Base-by-base conservation (phyloP, 192 early-diverging fungal species). In the Coemansia sp. region DNA sequence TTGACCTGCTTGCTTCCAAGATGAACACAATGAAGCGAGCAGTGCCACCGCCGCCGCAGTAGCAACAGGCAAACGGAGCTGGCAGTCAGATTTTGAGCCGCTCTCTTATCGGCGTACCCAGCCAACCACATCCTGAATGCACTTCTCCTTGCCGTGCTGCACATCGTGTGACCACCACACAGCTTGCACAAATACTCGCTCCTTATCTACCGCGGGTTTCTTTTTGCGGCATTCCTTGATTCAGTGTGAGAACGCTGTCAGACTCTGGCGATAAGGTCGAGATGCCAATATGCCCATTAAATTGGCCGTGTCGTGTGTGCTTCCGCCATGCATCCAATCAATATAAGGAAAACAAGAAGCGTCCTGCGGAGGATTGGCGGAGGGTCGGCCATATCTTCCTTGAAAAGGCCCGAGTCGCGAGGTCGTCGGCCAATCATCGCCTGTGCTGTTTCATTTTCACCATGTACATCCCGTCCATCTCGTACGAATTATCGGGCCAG, bases 371-470 rank as follows among this genome's bases (percentile, higher is more conserved):
- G 9, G 45, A 48, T 48, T 48, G 8, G 45, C 45, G n/a, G 7
- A 17, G 15, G 7, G 45, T 20, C 45, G 29, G 29, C 29, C 29
- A 36, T n/a, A 57, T 20, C 55, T 34, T 57, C 55, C 55, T 57
- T 36, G 55, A 57, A 57, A 57, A 57, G 33, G 55, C 33, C 55
- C 55, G 55, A 57, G 55, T 33, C 55, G 34, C 33, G 55, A 35
- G 55, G 33, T 57, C 17, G 55, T 35, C 55, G 23, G 15, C 55
- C 55, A 57, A 57, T 57, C 55, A 57, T 17, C 14, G 1, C 13
- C 9, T 22, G 23, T 25, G 49, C 22, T 25, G 20, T 1, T 52
- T 25, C 9, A 20, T 25, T 2, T 10, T 52, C 49, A 20, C 38
- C 38, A 13, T 40, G 9, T 13, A 40, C 5, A 38, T 17, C 36